phyloP scores from a whole-genome alignment of 805 yeast species.

The Groenewaldozyma salmanticensis region DNA sequence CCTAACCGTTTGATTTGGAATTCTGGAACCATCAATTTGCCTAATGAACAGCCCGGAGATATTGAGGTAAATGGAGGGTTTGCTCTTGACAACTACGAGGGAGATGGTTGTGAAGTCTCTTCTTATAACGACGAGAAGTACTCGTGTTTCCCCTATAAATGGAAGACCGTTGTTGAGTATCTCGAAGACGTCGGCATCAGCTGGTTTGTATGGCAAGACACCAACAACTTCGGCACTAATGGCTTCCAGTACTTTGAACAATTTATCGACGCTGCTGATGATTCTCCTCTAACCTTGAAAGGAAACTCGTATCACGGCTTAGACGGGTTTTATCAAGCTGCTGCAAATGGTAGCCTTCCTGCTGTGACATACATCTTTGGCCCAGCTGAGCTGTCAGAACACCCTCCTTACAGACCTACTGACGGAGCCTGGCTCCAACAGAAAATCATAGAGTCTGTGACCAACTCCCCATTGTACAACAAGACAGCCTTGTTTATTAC shows the following conservation, averaged over 20 bases:
- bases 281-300: slow-evolving; percentile 12
- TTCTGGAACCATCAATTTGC: slow-evolving; percentile 17
- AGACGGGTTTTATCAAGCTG: slow-evolving; percentile 13
- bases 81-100: slow-evolving; percentile 17
- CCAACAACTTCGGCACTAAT: slow-evolving; percentile 18
- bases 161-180: slow-evolving; percentile 20
- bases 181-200: slow-evolving; percentile 14
- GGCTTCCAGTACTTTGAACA: slow-evolving; percentile 18
- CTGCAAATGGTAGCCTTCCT: slow-evolving; percentile 20
- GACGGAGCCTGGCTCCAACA: slow-evolving; percentile 21
- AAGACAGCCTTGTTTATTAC: slow-evolving; percentile 17
- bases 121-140: slow-evolving; percentile 9
- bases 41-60: slow-evolving; percentile 12
- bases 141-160: slow-evolving; percentile 18
- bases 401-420: slow-evolving; percentile 17
- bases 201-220: slow-evolving; percentile 20
- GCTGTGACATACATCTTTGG: slow-evolving; percentile 21
- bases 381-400: slow-evolving; percentile 20
- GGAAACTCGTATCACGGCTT: slow-evolving; percentile 17
- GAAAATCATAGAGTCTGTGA: slow-evolving; percentile 16
- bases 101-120: slow-evolving; percentile 14
- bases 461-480: slow-evolving; percentile 15
- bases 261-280: slow-evolving; percentile 9
- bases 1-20: slow-evolving; percentile 22
- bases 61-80: slow-evolving; percentile 16